Conservation (phyloP, 306 rosid species). For the Quercus rubra region DNA sequence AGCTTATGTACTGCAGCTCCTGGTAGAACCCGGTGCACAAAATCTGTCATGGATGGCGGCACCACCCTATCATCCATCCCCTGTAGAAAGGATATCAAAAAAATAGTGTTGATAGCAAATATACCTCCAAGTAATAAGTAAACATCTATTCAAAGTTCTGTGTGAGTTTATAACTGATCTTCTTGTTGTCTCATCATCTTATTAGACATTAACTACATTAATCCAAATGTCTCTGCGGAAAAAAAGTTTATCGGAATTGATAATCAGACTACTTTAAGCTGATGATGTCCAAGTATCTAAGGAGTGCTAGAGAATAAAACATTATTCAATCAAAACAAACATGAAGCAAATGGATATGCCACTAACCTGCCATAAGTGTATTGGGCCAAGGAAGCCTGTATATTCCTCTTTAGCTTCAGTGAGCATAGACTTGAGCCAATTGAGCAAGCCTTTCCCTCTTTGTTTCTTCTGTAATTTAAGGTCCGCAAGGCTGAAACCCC, state of each 20-base stretch:
- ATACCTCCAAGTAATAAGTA: not conserved
- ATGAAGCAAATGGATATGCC: conserved; percentile 16
- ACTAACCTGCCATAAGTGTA: conserved; percentile 97
- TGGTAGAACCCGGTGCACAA: conserved; percentile 86
- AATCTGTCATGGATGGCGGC: conserved; percentile 92
- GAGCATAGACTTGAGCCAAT: conserved; percentile 71
- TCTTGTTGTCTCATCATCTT: not conserved
- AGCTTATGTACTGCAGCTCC: conserved; percentile 97
- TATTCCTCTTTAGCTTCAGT: conserved; percentile 61
- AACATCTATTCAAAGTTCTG: not conserved
- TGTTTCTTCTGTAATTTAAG: conserved; percentile 80
- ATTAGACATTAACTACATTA: not conserved
- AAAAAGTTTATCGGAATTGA: not conserved
- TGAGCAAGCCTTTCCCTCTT: conserved; percentile 43
- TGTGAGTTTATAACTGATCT: not conserved
- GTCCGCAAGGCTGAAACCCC: conserved; percentile 95
- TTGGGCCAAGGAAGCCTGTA: conserved; percentile 88
- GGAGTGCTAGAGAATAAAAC: not conserved
- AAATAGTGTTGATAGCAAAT: not conserved
- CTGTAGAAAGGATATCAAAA: conserved; percentile 33
- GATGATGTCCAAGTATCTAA: not conserved
- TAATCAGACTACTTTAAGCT: not conserved
- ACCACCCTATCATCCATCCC: conserved; percentile 96
- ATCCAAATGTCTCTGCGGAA: not conserved
- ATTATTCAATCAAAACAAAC: not conserved